Evolutionary conservation across 345 rosid genomes (phyloP).

Genomic region (thale cress (Arabidopsis thaliana)): TAIR10.1 NC_003074.8:20521001-20521500

Average conservation of each 20-base stretch:
- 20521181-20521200: constrained; percentile 88
- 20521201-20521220: constrained; percentile 88
- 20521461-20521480: constrained; percentile 94
- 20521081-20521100: constrained; percentile 12
- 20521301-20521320: not conserved
- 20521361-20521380: constrained; percentile 98
- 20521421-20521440: constrained; percentile 93
- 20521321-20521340: not conserved
- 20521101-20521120: not conserved
- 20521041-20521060: constrained; percentile 19
- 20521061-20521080: constrained; percentile 18
- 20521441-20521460: constrained; percentile 98
- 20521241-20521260: constrained; percentile 91
- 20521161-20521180: constrained; percentile 30
- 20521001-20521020: constrained; percentile 26
- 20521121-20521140: constrained; percentile 24
- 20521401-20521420: constrained; percentile 80
- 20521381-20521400: constrained; percentile 90
- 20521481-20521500: constrained; percentile 96
- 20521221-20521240: constrained; percentile 89
- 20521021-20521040: constrained; percentile 29
- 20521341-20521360: constrained; percentile 90
- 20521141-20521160: constrained; percentile 17
- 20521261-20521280: constrained; percentile 13
- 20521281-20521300: not conserved